phyloP scores from a whole-genome alignment of 371 early-diverging fungal genomes.

The Syncephalis plumigaleata region DNA sequence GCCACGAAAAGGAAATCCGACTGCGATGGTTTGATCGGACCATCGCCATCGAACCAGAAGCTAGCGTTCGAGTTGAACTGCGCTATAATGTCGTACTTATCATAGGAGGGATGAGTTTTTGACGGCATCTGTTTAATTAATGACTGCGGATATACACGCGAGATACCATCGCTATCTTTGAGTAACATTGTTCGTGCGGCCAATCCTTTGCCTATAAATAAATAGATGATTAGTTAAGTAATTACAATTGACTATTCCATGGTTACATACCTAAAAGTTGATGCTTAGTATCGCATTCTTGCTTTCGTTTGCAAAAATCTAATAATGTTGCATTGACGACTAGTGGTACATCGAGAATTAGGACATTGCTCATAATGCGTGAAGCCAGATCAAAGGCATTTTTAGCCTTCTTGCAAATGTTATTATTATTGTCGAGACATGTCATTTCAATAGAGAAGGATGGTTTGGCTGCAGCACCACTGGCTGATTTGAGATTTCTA shows the following conservation, averaged over 20 bases:
- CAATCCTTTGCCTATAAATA: constrained; percentile 11
- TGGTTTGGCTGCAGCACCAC: no score
- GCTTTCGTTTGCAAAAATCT: constrained; percentile 21
- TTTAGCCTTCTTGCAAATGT: constrained; percentile 13
- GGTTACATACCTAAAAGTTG: constrained; percentile 13
- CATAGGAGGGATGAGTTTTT: constrained; percentile 10
- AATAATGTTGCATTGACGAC: constrained; percentile 30
- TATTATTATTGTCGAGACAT: background rate
- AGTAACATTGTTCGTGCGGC: constrained; percentile 24
- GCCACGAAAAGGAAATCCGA: constrained; percentile 35
- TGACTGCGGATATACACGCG: constrained; percentile 42
- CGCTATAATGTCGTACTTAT: constrained; percentile 29
- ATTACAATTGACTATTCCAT: background rate
- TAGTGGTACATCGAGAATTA: constrained; percentile 21
- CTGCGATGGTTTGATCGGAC: constrained; percentile 19
- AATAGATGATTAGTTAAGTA: background rate
- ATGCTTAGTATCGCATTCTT: constrained; percentile 13
- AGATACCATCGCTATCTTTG: constrained; percentile 19
- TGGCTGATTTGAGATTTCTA: no score
- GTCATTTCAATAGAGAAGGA: no score
- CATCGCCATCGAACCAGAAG: constrained; percentile 26
- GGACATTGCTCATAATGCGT: constrained; percentile 15
- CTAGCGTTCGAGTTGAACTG: constrained; percentile 33
- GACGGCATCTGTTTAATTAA: constrained; percentile 30
- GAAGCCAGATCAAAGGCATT: constrained; percentile 15